Percentiles rank a stretch among this genome's conserved stretches.
Evolutionary conservation across 768 basidiomycete genomes (phyloP).

Genomic region (Phanerochaete carnosa): DNA sequence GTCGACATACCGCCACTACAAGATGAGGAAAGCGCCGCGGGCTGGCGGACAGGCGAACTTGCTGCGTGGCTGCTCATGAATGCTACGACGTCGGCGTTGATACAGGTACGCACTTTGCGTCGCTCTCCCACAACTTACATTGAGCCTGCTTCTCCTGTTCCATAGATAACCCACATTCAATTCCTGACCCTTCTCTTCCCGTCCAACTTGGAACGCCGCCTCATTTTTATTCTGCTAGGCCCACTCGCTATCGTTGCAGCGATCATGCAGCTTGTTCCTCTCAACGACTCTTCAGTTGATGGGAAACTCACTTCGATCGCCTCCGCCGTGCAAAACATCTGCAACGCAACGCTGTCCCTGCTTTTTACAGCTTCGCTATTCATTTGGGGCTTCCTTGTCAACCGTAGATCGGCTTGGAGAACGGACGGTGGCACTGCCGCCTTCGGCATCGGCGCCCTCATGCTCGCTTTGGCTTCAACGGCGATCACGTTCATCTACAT

Average conservation of each 20-base stretch:
- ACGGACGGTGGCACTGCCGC: conserved; percentile 95
- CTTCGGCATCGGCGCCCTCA: conserved; percentile 83
- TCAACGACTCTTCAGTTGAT: conserved; percentile 37
- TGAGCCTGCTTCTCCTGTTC: neutral
- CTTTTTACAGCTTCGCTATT: conserved; percentile 88
- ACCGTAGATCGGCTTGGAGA: conserved; percentile 90
- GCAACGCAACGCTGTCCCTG: conserved; percentile 94
- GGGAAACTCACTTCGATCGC: conserved; percentile 48
- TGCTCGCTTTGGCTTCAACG: conserved; percentile 80
- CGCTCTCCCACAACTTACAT: neutral
- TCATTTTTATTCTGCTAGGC: conserved; percentile 83
- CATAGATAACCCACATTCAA: conserved; percentile 95
- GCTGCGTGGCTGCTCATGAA: conserved; percentile 88
- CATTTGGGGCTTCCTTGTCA: conserved; percentile 91
- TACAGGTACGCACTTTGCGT: conserved; percentile 59
- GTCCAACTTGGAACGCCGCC: conserved; percentile 78
- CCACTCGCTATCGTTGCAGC: conserved; percentile 86
- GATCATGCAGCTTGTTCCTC: conserved; percentile 77
- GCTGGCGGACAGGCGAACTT: conserved; percentile 64
- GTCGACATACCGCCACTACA: conserved; percentile 65
- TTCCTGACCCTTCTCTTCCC: conserved; percentile 95
- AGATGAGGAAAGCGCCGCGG: conserved; percentile 21
- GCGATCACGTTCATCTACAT: conserved; percentile 89
- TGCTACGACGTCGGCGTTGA: conserved; percentile 76
- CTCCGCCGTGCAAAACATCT: conserved; percentile 83